Base-by-base conservation (phyloP, 148 eudicot genomes). In the Agrostemma githago region DNA sequence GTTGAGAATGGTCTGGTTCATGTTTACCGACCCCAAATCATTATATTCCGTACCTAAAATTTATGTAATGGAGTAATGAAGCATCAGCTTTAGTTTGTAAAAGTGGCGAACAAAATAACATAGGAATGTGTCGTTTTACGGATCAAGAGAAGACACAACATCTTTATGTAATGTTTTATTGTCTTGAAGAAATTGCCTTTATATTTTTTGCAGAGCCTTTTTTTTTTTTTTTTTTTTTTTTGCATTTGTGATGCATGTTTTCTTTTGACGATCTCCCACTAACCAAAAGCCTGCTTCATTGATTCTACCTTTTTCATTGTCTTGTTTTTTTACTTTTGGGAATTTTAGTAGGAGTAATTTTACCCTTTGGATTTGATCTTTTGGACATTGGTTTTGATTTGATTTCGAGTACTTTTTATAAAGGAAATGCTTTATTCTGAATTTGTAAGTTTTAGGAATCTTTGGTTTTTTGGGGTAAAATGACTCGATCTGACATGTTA, bases 91-190 rank as follows among this genome's bases (percentile, higher is more conserved):
- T 26, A 26, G 34, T 26, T 26, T 80, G 66, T 57, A 67, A 75
- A 62, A 66, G 72, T 80, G 76, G 76, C 66, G 58, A 75, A 80
- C 82, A 80, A 80, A 38, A 46, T 64, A 71, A 75, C 75, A 75
- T 39, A 71, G 20, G 56, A 75, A 37, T 43, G 26, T 80, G 82
- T 80, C 76, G 79, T 80, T 57, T 80, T 63, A 46, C 21, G 78
- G 54, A 51, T 53, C 54, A 54, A 68, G 3, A 68, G 39, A 63
- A 43, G 85, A 86, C 89, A 84, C 75, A 66, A 76, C 85, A 78
- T 83, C 72, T 84, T 83, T 76, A 72, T 77, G 58, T 59, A 2
- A 42, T 74, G 66, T 72, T 72, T 64, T 75, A 63, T 64, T 76
- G 74, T 60, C 73, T 62, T 67, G 26, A 37, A 72, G 44, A 60